These are phyloP conservation scores for Plantago major DNA, from an alignment of 257 asterid genomes.

Conservation along the genomic window DNA sequence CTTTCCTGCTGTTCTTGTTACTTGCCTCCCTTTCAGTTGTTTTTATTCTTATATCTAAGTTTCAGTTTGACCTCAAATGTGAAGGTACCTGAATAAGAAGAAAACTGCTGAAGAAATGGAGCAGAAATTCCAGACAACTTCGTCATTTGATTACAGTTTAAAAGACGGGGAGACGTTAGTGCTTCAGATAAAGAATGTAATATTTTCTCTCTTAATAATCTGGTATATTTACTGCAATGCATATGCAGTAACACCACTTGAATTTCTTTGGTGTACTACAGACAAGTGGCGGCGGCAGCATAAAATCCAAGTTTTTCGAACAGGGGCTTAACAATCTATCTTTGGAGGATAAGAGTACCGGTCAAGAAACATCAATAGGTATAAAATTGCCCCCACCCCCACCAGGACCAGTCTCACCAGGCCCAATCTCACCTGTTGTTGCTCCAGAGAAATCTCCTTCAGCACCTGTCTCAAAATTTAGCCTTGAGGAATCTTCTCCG, in stretches of 20 bases:
- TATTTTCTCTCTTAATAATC: slow-evolving; percentile 10
- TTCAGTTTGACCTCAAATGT: slow-evolving; percentile 16
- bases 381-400: slow-evolving; percentile 77
- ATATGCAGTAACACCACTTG: slow-evolving; percentile 8
- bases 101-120: slow-evolving; percentile 99
- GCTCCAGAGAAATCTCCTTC: slow-evolving; percentile 37
- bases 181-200: slow-evolving; percentile 81
- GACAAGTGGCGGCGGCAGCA: slow-evolving; percentile 47
- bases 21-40: background rate
- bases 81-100: slow-evolving; percentile 89
- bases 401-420: slow-evolving; percentile 57
- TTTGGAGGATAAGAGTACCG: slow-evolving; percentile 42
- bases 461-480: slow-evolving; percentile 31
- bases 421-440: slow-evolving; percentile 54
- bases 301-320: slow-evolving; percentile 76
- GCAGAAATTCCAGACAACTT: slow-evolving; percentile 71
- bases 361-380: slow-evolving; percentile 35
- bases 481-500: slow-evolving; percentile 32
- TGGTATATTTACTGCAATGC: background rate
- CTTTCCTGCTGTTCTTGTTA: slow-evolving; percentile 17
- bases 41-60: slow-evolving; percentile 1
- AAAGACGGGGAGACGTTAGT: slow-evolving; percentile 95
- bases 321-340: slow-evolving; percentile 73
- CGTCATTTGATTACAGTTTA: slow-evolving; percentile 84
- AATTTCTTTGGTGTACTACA: slow-evolving; percentile 23